Conservation (phyloP, 2,329 filamentous ascomycete species). For the Ophiognomonia clavigignenti-juglandacearum region DNA sequence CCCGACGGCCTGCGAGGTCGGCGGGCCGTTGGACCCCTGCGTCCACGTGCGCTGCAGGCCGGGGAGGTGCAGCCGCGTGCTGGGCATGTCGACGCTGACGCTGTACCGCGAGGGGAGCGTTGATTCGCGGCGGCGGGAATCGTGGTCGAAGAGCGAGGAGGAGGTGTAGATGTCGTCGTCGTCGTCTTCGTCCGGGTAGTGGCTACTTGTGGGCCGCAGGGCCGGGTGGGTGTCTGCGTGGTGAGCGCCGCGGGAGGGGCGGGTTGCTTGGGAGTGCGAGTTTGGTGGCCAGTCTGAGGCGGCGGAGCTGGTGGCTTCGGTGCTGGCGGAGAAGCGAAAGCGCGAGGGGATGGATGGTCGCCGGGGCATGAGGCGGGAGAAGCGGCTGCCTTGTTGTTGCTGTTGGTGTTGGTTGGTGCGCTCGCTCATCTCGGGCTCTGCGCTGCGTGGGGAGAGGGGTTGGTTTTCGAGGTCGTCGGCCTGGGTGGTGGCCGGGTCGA, state of each 20-base stretch:
- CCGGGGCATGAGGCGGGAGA: slow-evolving; percentile 22
- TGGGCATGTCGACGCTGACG: slow-evolving; percentile 26
- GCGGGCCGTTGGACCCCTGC: slow-evolving; percentile 28
- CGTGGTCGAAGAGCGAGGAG: slow-evolving; percentile 36
- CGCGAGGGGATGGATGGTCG: slow-evolving; percentile 23
- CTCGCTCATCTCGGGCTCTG: slow-evolving; percentile 24
- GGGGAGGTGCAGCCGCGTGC: slow-evolving; percentile 36
- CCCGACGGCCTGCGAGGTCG: slow-evolving; percentile 19
- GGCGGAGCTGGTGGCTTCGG: slow-evolving; percentile 13
- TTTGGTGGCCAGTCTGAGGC: slow-evolving; percentile 9
- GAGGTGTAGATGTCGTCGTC: slow-evolving; percentile 25
- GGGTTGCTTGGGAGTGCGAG: too few species aligned
- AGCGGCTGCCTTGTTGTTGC: too few species aligned
- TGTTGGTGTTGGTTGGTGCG: too few species aligned
- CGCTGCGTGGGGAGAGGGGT: slow-evolving; percentile 10
- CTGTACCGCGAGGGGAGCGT: slow-evolving; percentile 25
- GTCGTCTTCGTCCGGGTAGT: slow-evolving; percentile 21
- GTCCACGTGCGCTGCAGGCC: slow-evolving; percentile 35
- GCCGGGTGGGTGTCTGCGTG: slow-evolving; percentile 1
- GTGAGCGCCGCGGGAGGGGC: too few species aligned
- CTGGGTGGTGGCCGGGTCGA: slow-evolving; percentile 4
- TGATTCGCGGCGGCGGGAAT: slow-evolving; percentile 35
- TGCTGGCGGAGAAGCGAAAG: slow-evolving; percentile 20
- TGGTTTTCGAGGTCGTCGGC: slow-evolving; percentile 14
- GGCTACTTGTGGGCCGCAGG: slow-evolving; percentile 23